A percentile compares a stretch with the other conserved stretches of the same genome.
Conservation (phyloP, 2,329 filamentous ascomycete genomes). For the Esteya vermicola region DNA sequence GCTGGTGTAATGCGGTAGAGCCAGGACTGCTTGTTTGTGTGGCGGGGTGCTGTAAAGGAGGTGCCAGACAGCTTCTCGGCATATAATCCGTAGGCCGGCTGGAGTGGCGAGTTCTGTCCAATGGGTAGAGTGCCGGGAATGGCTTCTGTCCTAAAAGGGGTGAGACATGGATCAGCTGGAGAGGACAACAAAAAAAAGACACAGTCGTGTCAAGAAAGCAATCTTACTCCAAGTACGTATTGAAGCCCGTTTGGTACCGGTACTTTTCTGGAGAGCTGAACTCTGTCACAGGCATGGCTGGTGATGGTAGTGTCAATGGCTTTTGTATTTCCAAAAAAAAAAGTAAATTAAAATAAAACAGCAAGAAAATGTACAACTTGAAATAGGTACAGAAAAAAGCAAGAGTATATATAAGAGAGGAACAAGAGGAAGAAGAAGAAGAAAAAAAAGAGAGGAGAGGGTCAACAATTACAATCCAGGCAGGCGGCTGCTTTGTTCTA, state of each 20-base stretch:
- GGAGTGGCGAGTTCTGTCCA: conserved; percentile 70
- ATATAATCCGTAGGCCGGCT: conserved; percentile 64
- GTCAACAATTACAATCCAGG: no score
- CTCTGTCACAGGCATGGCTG: conserved; percentile 36
- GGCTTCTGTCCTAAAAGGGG: conserved; percentile 51
- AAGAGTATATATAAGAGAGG: no score
- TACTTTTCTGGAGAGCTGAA: conserved; percentile 44
- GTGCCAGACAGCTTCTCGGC: conserved; percentile 66
- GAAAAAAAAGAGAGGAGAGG: no score
- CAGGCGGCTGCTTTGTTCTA: no score
- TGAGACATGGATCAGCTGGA: not conserved
- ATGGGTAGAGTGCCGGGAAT: conserved; percentile 59
- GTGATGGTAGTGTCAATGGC: no score
- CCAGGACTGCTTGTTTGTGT: conserved; percentile 59
- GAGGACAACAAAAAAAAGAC: not conserved
- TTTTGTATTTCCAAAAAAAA: conserved; percentile 14
- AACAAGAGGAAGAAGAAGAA: no score
- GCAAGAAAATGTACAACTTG: no score
- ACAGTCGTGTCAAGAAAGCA: no score
- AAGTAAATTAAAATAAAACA: no score
- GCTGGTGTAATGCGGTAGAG: conserved; percentile 56
- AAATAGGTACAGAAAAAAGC: no score
- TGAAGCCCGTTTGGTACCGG: conserved; percentile 66
- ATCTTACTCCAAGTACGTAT: conserved; percentile 58
- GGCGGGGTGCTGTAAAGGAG: conserved; percentile 54